phyloP scores from a whole-genome alignment of 768 basidiomycete species.

The Suillus spraguei region DNA sequence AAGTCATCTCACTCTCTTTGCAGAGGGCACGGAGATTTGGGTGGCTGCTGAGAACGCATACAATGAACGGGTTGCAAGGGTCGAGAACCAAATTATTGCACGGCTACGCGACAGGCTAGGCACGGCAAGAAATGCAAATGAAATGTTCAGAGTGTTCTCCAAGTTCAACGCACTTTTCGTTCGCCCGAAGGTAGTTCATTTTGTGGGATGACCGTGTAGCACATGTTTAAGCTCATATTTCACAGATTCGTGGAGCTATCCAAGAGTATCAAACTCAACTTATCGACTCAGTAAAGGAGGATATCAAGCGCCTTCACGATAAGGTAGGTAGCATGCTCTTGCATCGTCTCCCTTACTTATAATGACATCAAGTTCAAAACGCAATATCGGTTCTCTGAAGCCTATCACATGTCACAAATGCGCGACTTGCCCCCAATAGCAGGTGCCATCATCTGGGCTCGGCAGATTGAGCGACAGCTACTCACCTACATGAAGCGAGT shows the following conservation, averaged over 20 bases:
- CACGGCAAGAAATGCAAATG: slow-evolving; percentile 95
- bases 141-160: slow-evolving; percentile 99
- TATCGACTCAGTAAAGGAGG: slow-evolving; percentile 98
- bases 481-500: slow-evolving; percentile 98
- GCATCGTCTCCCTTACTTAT: slow-evolving; percentile 9
- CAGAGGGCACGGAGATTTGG: slow-evolving; percentile 98
- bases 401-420: slow-evolving; percentile 98
- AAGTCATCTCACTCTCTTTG: slow-evolving; percentile 9
- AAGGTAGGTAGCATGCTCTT: slow-evolving; percentile 52
- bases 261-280: slow-evolving; percentile 99
- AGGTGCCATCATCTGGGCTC: slow-evolving; percentile 97
- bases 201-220: not conserved
- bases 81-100: slow-evolving; percentile 99
- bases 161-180: slow-evolving; percentile 98
- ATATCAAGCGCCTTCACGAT: slow-evolving; percentile 93
- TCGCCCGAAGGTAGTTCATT: slow-evolving; percentile 75
- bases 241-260: slow-evolving; percentile 93
- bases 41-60: slow-evolving; percentile 96
- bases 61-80: slow-evolving; percentile 94
- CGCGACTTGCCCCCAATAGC: slow-evolving; percentile 98
- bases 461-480: slow-evolving; percentile 97
- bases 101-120: slow-evolving; percentile 88
- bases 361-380: slow-evolving; percentile 77
- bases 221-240: not conserved
- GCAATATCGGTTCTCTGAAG: slow-evolving; percentile 93